These are phyloP conservation scores for Claviceps quebecensis DNA, from an alignment of 2,329 filamentous ascomycete genomes.

Conservation along the genomic window DNA sequence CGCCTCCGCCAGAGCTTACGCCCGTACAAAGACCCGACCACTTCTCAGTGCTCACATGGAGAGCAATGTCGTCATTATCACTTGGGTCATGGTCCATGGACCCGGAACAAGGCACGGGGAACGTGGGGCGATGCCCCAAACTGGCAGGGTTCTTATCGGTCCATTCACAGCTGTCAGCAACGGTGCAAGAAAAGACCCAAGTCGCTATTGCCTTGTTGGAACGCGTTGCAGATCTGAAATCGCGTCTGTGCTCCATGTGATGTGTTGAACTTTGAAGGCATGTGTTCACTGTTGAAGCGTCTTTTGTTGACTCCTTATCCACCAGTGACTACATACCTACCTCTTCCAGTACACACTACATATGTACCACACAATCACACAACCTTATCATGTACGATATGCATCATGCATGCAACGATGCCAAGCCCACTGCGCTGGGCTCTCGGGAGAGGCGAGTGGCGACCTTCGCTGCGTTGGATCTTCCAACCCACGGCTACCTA, in stretches of 20 bases:
- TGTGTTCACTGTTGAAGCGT: background rate
- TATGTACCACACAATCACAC: no score
- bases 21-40: background rate
- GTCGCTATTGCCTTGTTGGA: background rate
- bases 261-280: background rate
- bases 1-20: background rate
- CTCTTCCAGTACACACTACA: background rate
- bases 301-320: background rate
- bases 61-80: background rate
- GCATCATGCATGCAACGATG: no score
- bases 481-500: no score
- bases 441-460: no score
- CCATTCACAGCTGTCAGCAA: conserved; percentile 2
- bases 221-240: background rate
- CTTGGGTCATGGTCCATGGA: background rate
- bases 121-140: conserved; percentile 4
- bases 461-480: no score
- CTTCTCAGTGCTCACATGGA: background rate
- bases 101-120: background rate
- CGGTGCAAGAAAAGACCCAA: background rate
- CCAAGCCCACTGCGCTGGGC: no score
- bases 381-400: no score
- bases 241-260: background rate
- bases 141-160: conserved; percentile 5
- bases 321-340: background rate